Evolutionary conservation across 2,329 filamentous ascomycete genomes (phyloP).

Genomic region (Akanthomyces uredinophilus): DNA sequence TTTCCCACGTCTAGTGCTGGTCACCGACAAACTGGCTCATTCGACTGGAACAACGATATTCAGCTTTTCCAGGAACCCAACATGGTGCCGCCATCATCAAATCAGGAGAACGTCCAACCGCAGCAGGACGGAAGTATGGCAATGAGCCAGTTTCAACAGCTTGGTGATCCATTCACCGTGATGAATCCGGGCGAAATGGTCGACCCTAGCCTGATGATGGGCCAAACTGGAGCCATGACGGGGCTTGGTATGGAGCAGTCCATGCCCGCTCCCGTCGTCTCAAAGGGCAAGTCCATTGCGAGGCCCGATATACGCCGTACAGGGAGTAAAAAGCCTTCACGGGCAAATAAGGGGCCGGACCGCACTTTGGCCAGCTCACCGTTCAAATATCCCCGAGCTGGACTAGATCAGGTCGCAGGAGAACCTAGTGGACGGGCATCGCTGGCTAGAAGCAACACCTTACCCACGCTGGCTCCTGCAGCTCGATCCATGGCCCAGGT

Average conservation of each 20-base stretch:
- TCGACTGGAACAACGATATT: constrained; percentile 53
- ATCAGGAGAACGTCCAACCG: constrained; percentile 33
- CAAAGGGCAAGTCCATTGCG: background rate
- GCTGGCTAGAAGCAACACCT: constrained; percentile 30
- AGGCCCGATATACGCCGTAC: constrained; percentile 35
- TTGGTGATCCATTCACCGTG: constrained; percentile 49
- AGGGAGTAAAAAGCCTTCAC: constrained; percentile 35
- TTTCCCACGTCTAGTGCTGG: constrained; percentile 32
- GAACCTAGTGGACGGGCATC: constrained; percentile 47
- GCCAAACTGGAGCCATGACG: constrained; percentile 44
- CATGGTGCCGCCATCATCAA: constrained; percentile 27
- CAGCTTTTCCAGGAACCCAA: constrained; percentile 50
- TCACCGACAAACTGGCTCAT: constrained; percentile 45
- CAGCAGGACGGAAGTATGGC: background rate
- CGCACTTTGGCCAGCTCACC: constrained; percentile 44
- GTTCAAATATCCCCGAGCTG: constrained; percentile 44
- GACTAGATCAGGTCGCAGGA: constrained; percentile 50
- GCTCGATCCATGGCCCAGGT: constrained; percentile 31
- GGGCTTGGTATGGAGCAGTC: constrained; percentile 29
- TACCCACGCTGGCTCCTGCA: constrained; percentile 46
- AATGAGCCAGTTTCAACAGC: constrained; percentile 31
- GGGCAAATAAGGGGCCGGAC: constrained; percentile 40
- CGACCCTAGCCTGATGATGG: constrained; percentile 55
- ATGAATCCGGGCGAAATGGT: constrained; percentile 45
- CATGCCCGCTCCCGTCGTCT: constrained; percentile 15